Evolutionary conservation across 2,329 filamentous ascomycete genomes (phyloP).

Genomic region (Bimuria novae-zelandiae): DNA sequence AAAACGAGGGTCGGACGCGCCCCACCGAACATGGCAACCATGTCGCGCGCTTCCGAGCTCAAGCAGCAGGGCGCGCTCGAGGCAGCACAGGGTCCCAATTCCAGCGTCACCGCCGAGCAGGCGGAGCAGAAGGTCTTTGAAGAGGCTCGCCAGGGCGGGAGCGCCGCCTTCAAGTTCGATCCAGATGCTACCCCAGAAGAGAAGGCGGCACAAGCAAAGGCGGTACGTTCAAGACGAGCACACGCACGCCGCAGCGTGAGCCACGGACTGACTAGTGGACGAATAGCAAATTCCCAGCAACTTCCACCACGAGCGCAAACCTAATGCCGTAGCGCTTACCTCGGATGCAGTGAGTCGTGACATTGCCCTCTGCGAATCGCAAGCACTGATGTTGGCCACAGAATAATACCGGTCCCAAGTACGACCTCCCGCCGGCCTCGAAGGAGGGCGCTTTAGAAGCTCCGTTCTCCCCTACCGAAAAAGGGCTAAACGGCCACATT

Average conservation of each 20-base stretch:
- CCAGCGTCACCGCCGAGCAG: slow-evolving; percentile 67
- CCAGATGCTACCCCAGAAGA: slow-evolving; percentile 81
- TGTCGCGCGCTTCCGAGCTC: slow-evolving; percentile 62
- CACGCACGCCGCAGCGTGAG: not conserved
- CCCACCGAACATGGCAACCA: slow-evolving; percentile 31
- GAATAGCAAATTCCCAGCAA: slow-evolving; percentile 65
- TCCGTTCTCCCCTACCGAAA: slow-evolving; percentile 55
- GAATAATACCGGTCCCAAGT: slow-evolving; percentile 68
- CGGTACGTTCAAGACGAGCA: slow-evolving; percentile 60
- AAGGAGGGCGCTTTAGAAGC: slow-evolving; percentile 69
- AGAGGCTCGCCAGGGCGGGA: slow-evolving; percentile 78
- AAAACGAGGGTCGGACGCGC: slow-evolving; percentile 2
- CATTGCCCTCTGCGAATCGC: not conserved
- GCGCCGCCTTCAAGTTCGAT: slow-evolving; percentile 82
- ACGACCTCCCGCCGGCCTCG: slow-evolving; percentile 77
- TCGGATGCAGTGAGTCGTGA: slow-evolving; percentile 68
- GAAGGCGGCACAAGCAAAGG: slow-evolving; percentile 78
- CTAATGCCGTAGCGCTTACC: slow-evolving; percentile 70
- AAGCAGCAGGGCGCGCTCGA: slow-evolving; percentile 82
- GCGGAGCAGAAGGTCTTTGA: slow-evolving; percentile 75
- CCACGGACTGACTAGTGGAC: not conserved
- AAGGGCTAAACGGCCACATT: slow-evolving; percentile 55
- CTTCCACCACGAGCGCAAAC: slow-evolving; percentile 64
- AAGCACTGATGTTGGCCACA: slow-evolving; percentile 26
- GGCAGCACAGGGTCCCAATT: slow-evolving; percentile 73